Evolutionary conservation across 495 filamentous ascomycete genomes (phyloP).

Genomic region (Penicillium herquei): DNA sequence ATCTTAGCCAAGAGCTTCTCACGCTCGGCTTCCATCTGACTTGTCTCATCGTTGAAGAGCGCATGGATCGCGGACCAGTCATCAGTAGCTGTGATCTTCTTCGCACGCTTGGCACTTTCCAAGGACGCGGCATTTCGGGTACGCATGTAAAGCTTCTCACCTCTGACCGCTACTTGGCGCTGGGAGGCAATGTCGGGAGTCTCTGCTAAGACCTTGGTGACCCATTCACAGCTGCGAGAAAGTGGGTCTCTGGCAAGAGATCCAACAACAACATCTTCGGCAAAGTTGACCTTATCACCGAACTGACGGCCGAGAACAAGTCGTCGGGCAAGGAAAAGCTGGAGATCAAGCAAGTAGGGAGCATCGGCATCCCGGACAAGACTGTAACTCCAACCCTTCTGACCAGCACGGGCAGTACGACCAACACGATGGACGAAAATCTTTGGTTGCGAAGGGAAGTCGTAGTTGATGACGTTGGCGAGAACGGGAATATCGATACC

Average conservation of each 20-base stretch:
- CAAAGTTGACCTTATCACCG: constrained; percentile 60
- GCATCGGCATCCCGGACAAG: constrained; percentile 80
- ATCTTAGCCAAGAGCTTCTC: constrained; percentile 83
- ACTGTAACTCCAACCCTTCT: constrained; percentile 91
- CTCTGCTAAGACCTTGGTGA: constrained; percentile 71
- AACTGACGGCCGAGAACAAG: constrained; percentile 63
- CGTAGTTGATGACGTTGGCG: constrained; percentile 98
- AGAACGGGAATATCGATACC: constrained; percentile 97
- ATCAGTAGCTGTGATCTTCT: constrained; percentile 65
- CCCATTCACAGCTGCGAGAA: constrained; percentile 72
- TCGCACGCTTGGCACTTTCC: constrained; percentile 82
- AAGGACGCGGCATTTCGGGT: constrained; percentile 85
- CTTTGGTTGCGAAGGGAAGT: constrained; percentile 96
- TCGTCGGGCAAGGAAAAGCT: constrained; percentile 83
- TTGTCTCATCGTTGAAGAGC: constrained; percentile 68
- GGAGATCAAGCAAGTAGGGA: constrained; percentile 90
- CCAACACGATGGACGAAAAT: constrained; percentile 96
- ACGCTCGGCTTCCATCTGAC: constrained; percentile 63
- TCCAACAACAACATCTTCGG: constrained; percentile 79
- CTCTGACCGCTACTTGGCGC: constrained; percentile 72
- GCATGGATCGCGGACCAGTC: constrained; percentile 69
- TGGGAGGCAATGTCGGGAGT: constrained; percentile 69
- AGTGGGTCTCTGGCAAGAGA: constrained; percentile 65
- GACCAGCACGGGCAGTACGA: constrained; percentile 89
- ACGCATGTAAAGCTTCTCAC: constrained; percentile 86